Evolutionary conservation across 225 moss, liverwort and hornwort genomes (phyloP), one percentile per base, ranked within the genome.

Genomic region (Anthoceros angustus): DNA sequence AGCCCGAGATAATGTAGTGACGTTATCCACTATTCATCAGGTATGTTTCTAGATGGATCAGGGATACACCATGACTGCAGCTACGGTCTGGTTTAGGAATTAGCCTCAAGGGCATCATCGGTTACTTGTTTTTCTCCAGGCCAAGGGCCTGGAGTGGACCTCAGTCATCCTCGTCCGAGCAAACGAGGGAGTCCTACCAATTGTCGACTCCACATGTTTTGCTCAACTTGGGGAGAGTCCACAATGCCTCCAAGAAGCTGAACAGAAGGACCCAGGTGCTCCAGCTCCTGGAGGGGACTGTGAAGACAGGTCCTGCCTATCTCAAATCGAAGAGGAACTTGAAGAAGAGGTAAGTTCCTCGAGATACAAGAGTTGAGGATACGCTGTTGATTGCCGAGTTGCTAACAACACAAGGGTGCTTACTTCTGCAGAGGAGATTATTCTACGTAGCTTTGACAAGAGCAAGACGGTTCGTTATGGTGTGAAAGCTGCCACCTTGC

Each of bases 21-120:
- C 66, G 4, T 24, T 66, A 16, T 66, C 66, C 18, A 66, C 66
- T 5, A 66, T 66, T 16, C 66, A 66, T 41, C 66, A 66, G 66
- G 66, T 43, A 41, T 7, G 39, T 9, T 0, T 15, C 5, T 38
- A 1, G 8, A 0, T 0, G 38, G 7, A 24, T 4, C 16, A 64
- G n/a, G 55, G 5, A 7, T 48, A 2, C 23, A 23, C 4, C 18
- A 8, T 15, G 55, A 55, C 18, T 55, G 14, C 10, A 23, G 16
- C 14, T 7, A 20, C 7, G n/a, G 7, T 9, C 55, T 23, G 40
- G 18, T 25, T 39, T 7, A 5, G 25, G 18, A 38, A 12, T 7
- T 2, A 21, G 21, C 16, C 16, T 21, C 18, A 16, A 21, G 21
- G 21, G 50, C 21, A 55, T 21, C 2, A 55, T 21, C 21, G 16